Base-by-base conservation (phyloP, 2,329 filamentous ascomycete species). In the Chrysoporthe puriensis region DNA sequence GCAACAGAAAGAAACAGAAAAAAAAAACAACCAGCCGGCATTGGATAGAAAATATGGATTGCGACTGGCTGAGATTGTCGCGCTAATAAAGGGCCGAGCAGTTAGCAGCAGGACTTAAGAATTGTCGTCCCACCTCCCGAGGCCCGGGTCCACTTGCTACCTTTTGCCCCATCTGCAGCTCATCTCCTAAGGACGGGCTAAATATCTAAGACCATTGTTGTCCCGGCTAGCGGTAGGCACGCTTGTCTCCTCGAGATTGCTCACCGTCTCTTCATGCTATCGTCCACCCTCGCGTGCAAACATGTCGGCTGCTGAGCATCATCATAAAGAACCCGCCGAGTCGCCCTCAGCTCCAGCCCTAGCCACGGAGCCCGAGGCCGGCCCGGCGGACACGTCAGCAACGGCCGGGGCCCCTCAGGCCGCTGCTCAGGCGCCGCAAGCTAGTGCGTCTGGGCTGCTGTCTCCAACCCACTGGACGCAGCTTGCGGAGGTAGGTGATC, bases 381-480 rank as follows among this genome's bases (percentile, higher is more conserved):
- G 16, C 56, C 14, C 34, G 18, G 34, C 56, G n/a, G 46, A 3
- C 34, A 43, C 32, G 40, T 14, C 21, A 21, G 32, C 66, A 43
- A 3, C 52, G 13, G 44, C 8, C 42, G 62, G 52, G 18, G 21
- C 62, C 36, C 57, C 43, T 32, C 50, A 63, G 14, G 4, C 54
- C 16, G 44, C 34, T 57, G 44, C 36, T 7, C 36, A 36, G 43
- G 21, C 21, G 16, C 16, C 16, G 11, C 34, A 40, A 32, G 18
- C 21, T 14, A 32, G 6, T 21, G 21, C 18, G 2, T 65, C 56
- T 13, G 66, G 66, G 16, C 52, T 70, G 44, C 58, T 70, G n/a
- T 67, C 69, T 26, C 50, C 69, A 26, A 40, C 63, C 34, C 69
- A 70, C 50, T 70, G 69, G 69, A 50, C 66, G 16, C 63, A 69